These are phyloP conservation scores for Psilocybe tampanensis DNA, from an alignment of 768 basidiomycete species.

Conservation along the genomic window DNA sequence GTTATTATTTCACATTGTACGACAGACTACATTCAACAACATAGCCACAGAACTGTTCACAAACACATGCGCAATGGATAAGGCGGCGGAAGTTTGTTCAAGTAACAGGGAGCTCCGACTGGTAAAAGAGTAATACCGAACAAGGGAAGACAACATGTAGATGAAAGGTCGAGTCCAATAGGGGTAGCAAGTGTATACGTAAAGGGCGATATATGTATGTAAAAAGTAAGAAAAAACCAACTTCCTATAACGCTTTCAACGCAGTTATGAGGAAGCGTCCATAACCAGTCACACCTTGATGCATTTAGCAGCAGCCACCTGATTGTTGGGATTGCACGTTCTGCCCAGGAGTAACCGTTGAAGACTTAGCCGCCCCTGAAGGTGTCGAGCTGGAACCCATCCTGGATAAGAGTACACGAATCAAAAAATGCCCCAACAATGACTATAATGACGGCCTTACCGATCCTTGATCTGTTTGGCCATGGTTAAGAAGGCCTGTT, in stretches of 20 bases:
- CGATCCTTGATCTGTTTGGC: constrained; percentile 96
- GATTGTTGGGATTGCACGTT: constrained; percentile 76
- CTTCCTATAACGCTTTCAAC: constrained; percentile 10
- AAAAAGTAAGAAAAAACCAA: constrained; percentile 18
- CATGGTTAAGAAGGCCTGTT: constrained; percentile 99
- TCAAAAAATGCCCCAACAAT: not conserved
- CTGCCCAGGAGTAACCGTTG: constrained; percentile 84
- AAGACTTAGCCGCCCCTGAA: constrained; percentile 75
- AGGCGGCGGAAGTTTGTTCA: not conserved
- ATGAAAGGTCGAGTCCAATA: constrained; percentile 30
- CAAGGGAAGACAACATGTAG: constrained; percentile 25
- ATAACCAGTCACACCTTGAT: constrained; percentile 1
- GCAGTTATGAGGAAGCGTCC: constrained; percentile 12
- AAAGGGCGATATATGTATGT: constrained; percentile 36
- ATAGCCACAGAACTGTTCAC: not conserved
- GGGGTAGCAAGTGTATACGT: constrained; percentile 38
- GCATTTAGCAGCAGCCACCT: constrained; percentile 77
- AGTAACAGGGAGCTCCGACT: constrained; percentile 7
- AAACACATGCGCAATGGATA: not conserved
- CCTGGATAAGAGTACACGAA: constrained; percentile 38
- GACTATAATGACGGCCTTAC: constrained; percentile 38
- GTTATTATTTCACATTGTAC: not conserved
- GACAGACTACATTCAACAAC: not conserved
- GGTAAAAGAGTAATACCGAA: constrained; percentile 20
- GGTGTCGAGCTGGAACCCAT: constrained; percentile 85